Conservation (phyloP, 768 basidiomycete genomes). For the Lactifluus volemus region DNA sequence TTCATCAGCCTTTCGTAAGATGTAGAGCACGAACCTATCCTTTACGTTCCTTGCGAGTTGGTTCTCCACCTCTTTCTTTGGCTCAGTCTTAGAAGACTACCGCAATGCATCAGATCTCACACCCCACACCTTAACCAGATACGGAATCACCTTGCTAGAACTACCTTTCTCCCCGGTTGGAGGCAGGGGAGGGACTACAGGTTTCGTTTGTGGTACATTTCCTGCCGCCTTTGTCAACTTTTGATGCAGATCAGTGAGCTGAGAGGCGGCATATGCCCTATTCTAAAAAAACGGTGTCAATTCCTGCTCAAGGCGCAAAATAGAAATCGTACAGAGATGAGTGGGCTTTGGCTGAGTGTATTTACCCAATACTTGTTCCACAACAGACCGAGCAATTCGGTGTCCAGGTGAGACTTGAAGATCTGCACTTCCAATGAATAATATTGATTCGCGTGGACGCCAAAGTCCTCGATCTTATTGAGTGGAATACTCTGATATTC, state of each 20-base stretch:
- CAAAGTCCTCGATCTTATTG: conserved; percentile 97
- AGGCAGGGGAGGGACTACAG: conserved; percentile 37
- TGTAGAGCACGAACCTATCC: conserved; percentile 47
- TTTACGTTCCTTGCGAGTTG: conserved; percentile 82
- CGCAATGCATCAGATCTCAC: background rate
- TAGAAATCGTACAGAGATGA: conserved; percentile 67
- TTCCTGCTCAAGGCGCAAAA: background rate
- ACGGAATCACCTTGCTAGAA: conserved; percentile 35
- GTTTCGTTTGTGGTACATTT: conserved; percentile 47
- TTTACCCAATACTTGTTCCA: conserved; percentile 99
- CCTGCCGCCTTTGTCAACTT: conserved; percentile 72
- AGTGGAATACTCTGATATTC: conserved; percentile 97
- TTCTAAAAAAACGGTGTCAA: conserved; percentile 46
- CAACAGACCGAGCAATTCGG: conserved; percentile 75
- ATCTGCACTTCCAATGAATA: conserved; percentile 92
- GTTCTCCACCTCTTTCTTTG: conserved; percentile 77
- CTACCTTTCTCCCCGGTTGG: conserved; percentile 45
- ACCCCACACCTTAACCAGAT: background rate
- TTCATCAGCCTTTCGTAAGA: background rate
- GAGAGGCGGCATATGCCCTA: conserved; percentile 87
- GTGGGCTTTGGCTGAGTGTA: conserved; percentile 85
- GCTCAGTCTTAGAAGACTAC: conserved; percentile 40
- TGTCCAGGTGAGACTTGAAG: conserved; percentile 88
- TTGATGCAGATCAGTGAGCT: conserved; percentile 82
- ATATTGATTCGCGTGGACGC: conserved; percentile 95